phyloP scores from a whole-genome alignment of 208 protist species.

The Leptomonas pyrrhocoris region DNA sequence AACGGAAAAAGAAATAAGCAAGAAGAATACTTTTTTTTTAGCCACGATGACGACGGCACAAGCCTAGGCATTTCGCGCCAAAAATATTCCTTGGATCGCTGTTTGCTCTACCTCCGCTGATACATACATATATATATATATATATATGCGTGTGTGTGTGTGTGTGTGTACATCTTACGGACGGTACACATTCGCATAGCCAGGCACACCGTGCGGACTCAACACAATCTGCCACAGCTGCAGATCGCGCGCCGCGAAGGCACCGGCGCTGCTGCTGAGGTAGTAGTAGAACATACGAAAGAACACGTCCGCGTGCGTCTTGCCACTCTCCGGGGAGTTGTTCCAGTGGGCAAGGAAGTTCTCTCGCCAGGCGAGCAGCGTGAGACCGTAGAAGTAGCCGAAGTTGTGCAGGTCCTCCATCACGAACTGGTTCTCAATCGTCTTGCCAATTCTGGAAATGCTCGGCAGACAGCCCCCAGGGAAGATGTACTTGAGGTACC shows the following conservation, averaged over 20 bases:
- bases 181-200: slow-evolving; percentile 41
- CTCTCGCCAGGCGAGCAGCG: slow-evolving; percentile 57
- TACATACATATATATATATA: too few relatives aligned
- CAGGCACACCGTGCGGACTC: slow-evolving; percentile 46
- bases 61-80: too few relatives aligned
- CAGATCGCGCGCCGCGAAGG: slow-evolving; percentile 50
- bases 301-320: slow-evolving; percentile 30
- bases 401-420: slow-evolving; percentile 75
- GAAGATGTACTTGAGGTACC: slow-evolving; percentile 89
- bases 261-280: slow-evolving; percentile 62
- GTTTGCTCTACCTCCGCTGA: too few relatives aligned
- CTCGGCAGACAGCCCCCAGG: slow-evolving; percentile 67
- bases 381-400: slow-evolving; percentile 59
- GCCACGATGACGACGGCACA: too few relatives aligned
- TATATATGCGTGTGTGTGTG: neutral
- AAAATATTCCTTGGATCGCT: too few relatives aligned
- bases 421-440: slow-evolving; percentile 50
- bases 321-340: slow-evolving; percentile 13
- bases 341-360: slow-evolving; percentile 55
- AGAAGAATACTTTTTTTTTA: too few relatives aligned
- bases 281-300: slow-evolving; percentile 79
- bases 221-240: slow-evolving; percentile 70
- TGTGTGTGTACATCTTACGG: slow-evolving; percentile 10
- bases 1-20: too few relatives aligned
- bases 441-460: slow-evolving; percentile 44